Conservation (phyloP, 129 eudicot genomes). For the sunflower (Helianthus annuus) region HanXRQr2.0-SUNRISE NC_035446.2:128226935-128227434, state of each 20-base stretch:
- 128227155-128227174: too few relatives aligned
- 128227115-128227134: slow-evolving; percentile 8
- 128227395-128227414: too few relatives aligned
- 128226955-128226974: slow-evolving; percentile 12
- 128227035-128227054: slow-evolving; percentile 12
- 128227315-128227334: neutral
- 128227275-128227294: neutral
- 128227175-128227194: slow-evolving; percentile 2
- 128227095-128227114: neutral
- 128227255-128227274: neutral
- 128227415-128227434: too few relatives aligned
- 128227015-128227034: slow-evolving; percentile 23
- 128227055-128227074: slow-evolving; percentile 25
- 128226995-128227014: slow-evolving; percentile 22
- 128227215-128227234: slow-evolving; percentile 6
- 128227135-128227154: neutral
- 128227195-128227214: slow-evolving; percentile 1
- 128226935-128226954: slow-evolving; percentile 25
- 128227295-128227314: neutral
- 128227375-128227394: too few relatives aligned
- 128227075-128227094: neutral
- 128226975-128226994: slow-evolving; percentile 37
- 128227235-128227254: slow-evolving; percentile 2
- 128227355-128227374: too few relatives aligned
- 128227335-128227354: too few relatives aligned